Evolutionary conservation across 176 grass and related monocot species (phyloP), one percentile per base, ranked within the genome.

Genomic region (Avena atlantica): DNA sequence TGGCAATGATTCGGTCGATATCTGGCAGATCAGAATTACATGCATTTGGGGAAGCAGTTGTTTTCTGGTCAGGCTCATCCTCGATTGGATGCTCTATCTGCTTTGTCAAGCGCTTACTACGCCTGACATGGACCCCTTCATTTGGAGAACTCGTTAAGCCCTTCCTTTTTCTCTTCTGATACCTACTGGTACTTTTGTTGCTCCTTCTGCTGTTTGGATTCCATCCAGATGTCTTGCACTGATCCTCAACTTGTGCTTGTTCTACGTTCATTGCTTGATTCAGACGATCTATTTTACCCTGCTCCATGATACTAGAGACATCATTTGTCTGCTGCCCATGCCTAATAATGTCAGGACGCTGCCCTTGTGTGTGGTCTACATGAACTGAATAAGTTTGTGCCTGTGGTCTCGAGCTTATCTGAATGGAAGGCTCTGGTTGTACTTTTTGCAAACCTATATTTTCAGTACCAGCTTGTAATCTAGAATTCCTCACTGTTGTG

Each of bases 11-110:
- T 40, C 47, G 14, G 29, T 84, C 42, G 69, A 79, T 61, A 53
- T 84, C 76, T 62, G 81, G 87, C 69, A 75, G 81, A 84, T 88
- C 74, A 84, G 25, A 44, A 61, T 61, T 51, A 51, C n/a, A 78
- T 51, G 24, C 52, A 83, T 76, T 59, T 12, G 53, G 81, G 40
- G 52, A 84, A 50, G 63, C 52, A 71, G 81, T 52, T 88, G 72
- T 27, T 53, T 78, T 63, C 81, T 88, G 63, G 40, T 40, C 73
- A 84, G 63, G 63, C 64, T 84, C 63, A 72, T 83, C 20, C 2
- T 71, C 78, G 42, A 78, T 88, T 57, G 51, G 52, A 40, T 71
- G 55, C 60, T 88, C 73, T 37, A 42, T 44, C 17, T 70, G 61
- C 27, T 84, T 84, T 50, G 74, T 59, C 63, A 84, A 84, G 53